Conservation (phyloP, 805 yeast genomes). For the Diddensiella caesifluorescens region DNA sequence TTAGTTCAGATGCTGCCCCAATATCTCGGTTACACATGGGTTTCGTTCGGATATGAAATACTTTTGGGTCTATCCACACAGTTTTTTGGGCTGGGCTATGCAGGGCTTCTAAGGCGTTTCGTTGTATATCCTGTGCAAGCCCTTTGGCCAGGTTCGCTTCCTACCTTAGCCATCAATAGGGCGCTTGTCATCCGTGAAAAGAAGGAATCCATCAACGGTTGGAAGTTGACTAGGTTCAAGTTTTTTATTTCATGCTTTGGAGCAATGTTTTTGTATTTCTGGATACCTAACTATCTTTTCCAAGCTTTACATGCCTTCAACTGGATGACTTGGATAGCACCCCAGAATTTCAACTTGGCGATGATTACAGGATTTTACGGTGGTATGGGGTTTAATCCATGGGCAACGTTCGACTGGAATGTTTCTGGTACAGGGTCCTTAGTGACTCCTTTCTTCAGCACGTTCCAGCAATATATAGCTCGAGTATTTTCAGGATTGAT, state of each 20-base stretch:
- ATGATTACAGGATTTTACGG: constrained; percentile 47
- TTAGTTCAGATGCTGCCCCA: constrained; percentile 24
- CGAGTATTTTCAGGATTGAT: constrained; percentile 9
- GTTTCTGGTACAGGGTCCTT: constrained; percentile 17
- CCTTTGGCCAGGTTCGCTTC: constrained; percentile 52
- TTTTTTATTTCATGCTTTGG: constrained; percentile 39
- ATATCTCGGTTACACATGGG: constrained; percentile 29
- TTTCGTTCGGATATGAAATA: constrained; percentile 40
- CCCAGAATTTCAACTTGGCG: constrained; percentile 47
- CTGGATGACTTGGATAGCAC: constrained; percentile 59
- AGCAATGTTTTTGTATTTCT: constrained; percentile 45
- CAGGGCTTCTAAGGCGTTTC: constrained; percentile 51
- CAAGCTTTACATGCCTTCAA: constrained; percentile 50
- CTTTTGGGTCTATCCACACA: constrained; percentile 44
- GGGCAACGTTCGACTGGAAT: constrained; percentile 43
- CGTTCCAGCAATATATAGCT: constrained; percentile 7
- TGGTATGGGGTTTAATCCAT: constrained; percentile 42
- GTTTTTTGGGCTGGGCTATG: constrained; percentile 49
- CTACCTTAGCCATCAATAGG: constrained; percentile 49
- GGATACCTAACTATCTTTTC: constrained; percentile 57
- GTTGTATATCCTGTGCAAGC: constrained; percentile 41
- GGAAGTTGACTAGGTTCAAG: constrained; percentile 49
- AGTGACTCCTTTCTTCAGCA: constrained; percentile 10
- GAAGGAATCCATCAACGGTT: constrained; percentile 36
- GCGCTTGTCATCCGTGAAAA: constrained; percentile 34